Evolutionary conservation across 2,329 filamentous ascomycete species (phyloP).

Genomic region (Alternaria sp.): DNA sequence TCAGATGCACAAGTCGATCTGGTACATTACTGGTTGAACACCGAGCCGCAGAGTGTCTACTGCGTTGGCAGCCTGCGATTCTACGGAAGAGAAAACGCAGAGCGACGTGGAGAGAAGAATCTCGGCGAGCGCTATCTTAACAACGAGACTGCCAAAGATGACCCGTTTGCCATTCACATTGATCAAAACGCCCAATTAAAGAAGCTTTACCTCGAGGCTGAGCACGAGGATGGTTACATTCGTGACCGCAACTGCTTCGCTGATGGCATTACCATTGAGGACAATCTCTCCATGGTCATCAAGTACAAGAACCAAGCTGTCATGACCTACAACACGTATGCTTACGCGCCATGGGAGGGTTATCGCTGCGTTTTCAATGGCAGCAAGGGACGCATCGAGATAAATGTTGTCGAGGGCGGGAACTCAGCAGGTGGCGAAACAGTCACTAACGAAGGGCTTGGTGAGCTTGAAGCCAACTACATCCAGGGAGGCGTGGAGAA

Average conservation of each 20-base stretch:
- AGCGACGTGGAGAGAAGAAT: constrained; percentile 60
- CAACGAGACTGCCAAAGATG: constrained; percentile 60
- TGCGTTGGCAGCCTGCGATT: constrained; percentile 67
- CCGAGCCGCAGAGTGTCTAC: constrained; percentile 64
- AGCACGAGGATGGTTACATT: constrained; percentile 69
- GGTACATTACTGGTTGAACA: constrained; percentile 69
- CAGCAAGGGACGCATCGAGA: constrained; percentile 65
- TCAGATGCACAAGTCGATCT: constrained; percentile 69
- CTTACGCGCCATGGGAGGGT: constrained; percentile 70
- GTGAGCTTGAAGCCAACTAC: constrained; percentile 12
- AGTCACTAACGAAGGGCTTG: constrained; percentile 10
- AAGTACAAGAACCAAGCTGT: constrained; percentile 65
- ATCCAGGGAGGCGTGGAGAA: constrained; percentile 13
- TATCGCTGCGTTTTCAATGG: constrained; percentile 67
- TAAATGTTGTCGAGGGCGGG: constrained; percentile 69
- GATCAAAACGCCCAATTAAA: constrained; percentile 63
- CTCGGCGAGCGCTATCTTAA: constrained; percentile 63
- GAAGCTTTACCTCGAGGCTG: constrained; percentile 68
- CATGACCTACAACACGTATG: constrained; percentile 67
- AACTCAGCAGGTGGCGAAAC: constrained; percentile 64
- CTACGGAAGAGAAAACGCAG: constrained; percentile 69
- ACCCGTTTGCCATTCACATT: constrained; percentile 68
- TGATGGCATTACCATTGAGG: constrained; percentile 70
- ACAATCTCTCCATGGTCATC: constrained; percentile 69
- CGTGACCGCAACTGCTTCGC: constrained; percentile 70